Base-by-base conservation (phyloP, 768 basidiomycete genomes). In the Agaricus blazei region DNA sequence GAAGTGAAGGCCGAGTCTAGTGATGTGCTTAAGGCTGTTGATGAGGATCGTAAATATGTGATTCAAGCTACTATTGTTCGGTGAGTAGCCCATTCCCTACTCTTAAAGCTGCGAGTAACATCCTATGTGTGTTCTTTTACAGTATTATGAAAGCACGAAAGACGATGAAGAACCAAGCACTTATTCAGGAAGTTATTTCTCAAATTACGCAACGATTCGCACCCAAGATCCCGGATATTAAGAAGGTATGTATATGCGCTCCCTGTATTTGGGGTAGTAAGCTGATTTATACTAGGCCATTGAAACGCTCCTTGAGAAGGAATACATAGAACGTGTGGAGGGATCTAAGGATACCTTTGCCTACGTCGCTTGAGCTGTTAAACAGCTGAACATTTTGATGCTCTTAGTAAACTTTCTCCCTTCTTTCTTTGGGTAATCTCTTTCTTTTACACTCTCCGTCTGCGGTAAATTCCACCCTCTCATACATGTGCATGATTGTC, bases 81-180 rank as follows among this genome's bases (percentile, higher is more conserved):
- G 79, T 80, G 59, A 48, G 75, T 70, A 23, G 26, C 24, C 24
- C 52, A 6, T 19, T 34, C 6, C 1, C 31, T 56, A 11, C 4
- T 19, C 14, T 4, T 26, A 34, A 11, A 34, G 3, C 36, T 46
- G 28, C 47, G 27, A 31, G 29, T 2, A 12, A 41, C 15, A 41
- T 52, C 11, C 6, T 54, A 34, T 36, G 7, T 23, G 51, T 55
- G 3, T 38, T 58, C 41, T 58, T 26, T 34, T 52, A 11, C 42
- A 91, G 91, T 47, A 91, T 96, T 68, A 95, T 95, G 93, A 95
- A 95, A 72, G 91, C 93, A 27, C 83, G 92, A 34, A 93, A 93
- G 81, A 89, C 88, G 59, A 88, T 95, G 87, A 95, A 94, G 80
- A 93, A 94, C 72, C 91, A 95, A 64, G 78, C 84, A 0, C 70